Evolutionary conservation across 768 basidiomycete species (phyloP), one percentile per base, ranked within the genome.

Genomic region (Gloeopeniophorella convolvens): DNA sequence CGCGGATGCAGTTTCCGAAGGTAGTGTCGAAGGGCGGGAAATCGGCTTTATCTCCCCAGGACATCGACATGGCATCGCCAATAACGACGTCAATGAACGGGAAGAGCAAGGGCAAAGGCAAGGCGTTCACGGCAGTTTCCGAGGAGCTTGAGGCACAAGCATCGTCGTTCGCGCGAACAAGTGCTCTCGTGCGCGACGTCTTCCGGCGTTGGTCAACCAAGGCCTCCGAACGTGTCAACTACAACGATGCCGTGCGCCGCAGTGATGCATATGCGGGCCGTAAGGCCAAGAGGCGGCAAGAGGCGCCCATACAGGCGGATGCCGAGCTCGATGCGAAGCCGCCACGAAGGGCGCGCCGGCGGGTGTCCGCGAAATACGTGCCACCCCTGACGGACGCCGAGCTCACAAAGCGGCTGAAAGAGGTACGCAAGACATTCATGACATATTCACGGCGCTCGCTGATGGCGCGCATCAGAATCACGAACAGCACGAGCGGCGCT

Each of bases 401-500:
- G 28, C 71, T 87, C 43, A 82, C 77, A 12, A 73, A 64, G 62
- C 73, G 82, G 48, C 75, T 86, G 59, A 79, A 79, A 72, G 79
- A 85, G 78, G 87, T 85, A 60, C 63, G 20, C 59, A n/a, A n/a
- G n/a, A n/a, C n/a, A n/a, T n/a, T n/a, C n/a, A n/a, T n/a, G n/a
- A n/a, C n/a, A n/a, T n/a, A n/a, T n/a, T n/a, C n/a, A n/a, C n/a
- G n/a, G n/a, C n/a, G n/a, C n/a, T n/a, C n/a, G n/a, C n/a, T n/a
- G n/a, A n/a, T n/a, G n/a, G n/a, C n/a, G n/a, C n/a, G n/a, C 30
- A 46, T 13, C 63, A 89, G 86, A 89, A 87, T 57, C 78, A 83
- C 50, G 75, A 78, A 65, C 82, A 84, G 51, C 79, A 86, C 51
- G 75, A 79, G 55, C 75, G 73, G 11, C 78, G 87, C 32, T 91